Percentiles rank a stretch among this genome's conserved stretches.
These are phyloP conservation scores for Hippophae gyantsensis DNA, from an alignment of 306 rosid species.

Conservation along the genomic window DNA sequence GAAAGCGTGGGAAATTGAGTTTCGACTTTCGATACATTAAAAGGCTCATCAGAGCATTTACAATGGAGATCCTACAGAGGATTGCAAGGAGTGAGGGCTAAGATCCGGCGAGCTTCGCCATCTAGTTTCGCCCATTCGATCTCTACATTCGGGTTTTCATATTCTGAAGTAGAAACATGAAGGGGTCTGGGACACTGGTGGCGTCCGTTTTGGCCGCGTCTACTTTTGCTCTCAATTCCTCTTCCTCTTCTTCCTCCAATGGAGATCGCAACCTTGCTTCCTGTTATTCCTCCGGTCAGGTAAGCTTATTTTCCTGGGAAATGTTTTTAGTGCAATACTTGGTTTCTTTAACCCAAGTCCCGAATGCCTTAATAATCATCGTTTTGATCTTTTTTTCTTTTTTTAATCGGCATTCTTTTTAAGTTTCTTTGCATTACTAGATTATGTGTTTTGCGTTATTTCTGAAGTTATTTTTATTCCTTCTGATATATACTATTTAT, in stretches of 20 bases:
- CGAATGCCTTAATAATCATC: no score
- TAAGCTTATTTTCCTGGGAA: no score
- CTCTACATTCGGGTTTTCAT: neutral
- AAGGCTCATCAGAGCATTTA: neutral
- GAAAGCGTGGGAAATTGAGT: neutral
- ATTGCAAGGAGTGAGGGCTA: slow-evolving; percentile 9
- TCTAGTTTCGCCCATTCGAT: slow-evolving; percentile 32
- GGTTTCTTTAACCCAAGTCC: no score
- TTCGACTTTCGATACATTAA: no score
- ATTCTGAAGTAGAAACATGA: slow-evolving; percentile 14
- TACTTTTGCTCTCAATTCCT: slow-evolving; percentile 31
- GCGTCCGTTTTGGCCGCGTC: slow-evolving; percentile 48
- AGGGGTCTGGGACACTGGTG: slow-evolving; percentile 35
- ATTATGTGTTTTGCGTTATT: no score
- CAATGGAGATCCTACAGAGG: neutral
- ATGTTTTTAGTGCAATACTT: no score
- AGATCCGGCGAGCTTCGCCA: slow-evolving; percentile 29
- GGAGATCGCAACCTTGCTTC: slow-evolving; percentile 12
- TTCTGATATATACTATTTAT: no score
- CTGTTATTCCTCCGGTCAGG: neutral
- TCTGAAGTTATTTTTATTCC: no score
- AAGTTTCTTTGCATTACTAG: no score
- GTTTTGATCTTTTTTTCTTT: no score
- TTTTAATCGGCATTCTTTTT: no score
- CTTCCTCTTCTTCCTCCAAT: slow-evolving; percentile 18